Conservation (phyloP, 306 rosid genomes). For the Vigna nakashimae region DNA sequence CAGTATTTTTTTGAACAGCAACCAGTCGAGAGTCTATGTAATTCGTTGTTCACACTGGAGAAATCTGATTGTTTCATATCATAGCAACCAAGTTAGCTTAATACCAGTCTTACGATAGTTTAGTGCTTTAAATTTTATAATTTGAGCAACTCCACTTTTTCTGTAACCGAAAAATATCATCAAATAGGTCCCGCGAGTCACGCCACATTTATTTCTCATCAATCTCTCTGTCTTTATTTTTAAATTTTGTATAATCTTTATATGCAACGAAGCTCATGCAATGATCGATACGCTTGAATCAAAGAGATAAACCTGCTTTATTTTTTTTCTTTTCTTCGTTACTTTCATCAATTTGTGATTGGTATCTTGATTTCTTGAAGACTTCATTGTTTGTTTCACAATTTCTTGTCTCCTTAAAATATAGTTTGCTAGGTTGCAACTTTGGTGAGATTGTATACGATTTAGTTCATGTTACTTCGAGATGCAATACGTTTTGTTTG, state of each 20-base stretch:
- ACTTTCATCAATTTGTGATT: too few species aligned
- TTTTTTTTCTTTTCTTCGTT: too few species aligned
- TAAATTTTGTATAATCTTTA: not conserved
- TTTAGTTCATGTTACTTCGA: too few species aligned
- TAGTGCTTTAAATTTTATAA: not conserved
- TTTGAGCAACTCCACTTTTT: not conserved
- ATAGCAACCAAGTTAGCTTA: not conserved
- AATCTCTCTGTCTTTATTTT: not conserved
- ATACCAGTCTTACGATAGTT: not conserved
- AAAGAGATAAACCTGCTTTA: too few species aligned
- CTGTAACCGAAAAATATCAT: not conserved
- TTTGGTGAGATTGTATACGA: too few species aligned
- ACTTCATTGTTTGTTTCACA: too few species aligned
- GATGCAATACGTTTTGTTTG: too few species aligned
- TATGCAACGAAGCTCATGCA: not conserved
- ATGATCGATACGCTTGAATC: too few species aligned
- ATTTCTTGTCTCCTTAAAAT: too few species aligned
- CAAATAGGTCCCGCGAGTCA: not conserved
- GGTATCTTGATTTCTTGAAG: too few species aligned
- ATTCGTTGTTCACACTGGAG: not conserved
- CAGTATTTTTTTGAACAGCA: not conserved
- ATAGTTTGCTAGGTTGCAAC: too few species aligned
- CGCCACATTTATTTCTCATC: not conserved
- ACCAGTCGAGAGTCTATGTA: not conserved
- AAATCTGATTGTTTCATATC: not conserved